Evolutionary conservation across 2,329 filamentous ascomycete species (phyloP).

Genomic region (Penicillium expansum): DNA sequence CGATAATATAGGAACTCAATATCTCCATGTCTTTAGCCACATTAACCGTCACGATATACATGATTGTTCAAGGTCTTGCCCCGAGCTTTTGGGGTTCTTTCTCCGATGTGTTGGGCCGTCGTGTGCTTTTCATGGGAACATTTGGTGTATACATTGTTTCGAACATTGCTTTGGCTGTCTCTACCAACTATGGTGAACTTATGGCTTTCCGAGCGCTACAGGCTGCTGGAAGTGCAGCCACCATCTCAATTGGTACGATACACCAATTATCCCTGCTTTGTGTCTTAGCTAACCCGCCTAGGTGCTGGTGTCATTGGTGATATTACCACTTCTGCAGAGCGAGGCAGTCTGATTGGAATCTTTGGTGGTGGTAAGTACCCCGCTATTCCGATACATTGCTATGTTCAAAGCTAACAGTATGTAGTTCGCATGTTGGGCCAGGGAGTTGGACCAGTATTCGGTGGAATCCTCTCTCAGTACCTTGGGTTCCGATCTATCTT

Average conservation of each 20-base stretch:
- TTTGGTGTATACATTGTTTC: slow-evolving; percentile 50
- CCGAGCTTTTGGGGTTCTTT: slow-evolving; percentile 51
- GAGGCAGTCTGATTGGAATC: slow-evolving; percentile 41
- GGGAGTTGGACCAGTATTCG: slow-evolving; percentile 47
- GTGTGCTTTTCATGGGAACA: slow-evolving; percentile 47
- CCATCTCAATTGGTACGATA: slow-evolving; percentile 47
- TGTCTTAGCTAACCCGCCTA: slow-evolving; percentile 7
- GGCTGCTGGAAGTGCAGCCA: slow-evolving; percentile 49
- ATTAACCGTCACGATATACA: slow-evolving; percentile 46
- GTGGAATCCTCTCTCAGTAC: slow-evolving; percentile 37
- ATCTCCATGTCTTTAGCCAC: slow-evolving; percentile 31
- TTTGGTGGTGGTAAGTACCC: slow-evolving; percentile 37
- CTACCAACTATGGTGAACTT: slow-evolving; percentile 44
- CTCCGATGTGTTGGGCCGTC: slow-evolving; percentile 48
- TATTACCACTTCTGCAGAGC: slow-evolving; percentile 38
- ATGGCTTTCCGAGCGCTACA: slow-evolving; percentile 50
- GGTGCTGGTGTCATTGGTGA: slow-evolving; percentile 45
- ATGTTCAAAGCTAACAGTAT: slow-evolving; percentile 2
- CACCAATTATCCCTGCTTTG: not conserved
- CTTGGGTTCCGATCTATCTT: slow-evolving; percentile 42
- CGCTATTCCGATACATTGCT: not conserved
- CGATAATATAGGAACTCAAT: slow-evolving; percentile 19
- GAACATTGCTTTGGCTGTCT: slow-evolving; percentile 48
- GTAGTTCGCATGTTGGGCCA: slow-evolving; percentile 45
- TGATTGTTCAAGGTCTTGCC: slow-evolving; percentile 52